Evolutionary conservation across 78 protist genomes (phyloP).

Genomic region (Paratrimastix pyriformis): DNA sequence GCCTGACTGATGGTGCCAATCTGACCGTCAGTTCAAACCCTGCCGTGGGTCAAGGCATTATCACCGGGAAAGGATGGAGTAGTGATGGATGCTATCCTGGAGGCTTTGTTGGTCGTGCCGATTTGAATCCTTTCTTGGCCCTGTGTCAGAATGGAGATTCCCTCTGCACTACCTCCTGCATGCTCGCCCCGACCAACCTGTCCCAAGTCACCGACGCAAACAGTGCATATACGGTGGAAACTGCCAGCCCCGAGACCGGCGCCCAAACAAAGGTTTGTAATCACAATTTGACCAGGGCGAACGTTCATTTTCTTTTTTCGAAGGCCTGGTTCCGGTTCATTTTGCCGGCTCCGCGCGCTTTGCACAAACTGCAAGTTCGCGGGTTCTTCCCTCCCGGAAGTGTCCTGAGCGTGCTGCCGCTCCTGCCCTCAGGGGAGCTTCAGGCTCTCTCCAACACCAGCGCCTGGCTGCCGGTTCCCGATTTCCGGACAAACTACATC

Average conservation of each 20-base stretch:
- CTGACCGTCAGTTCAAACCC: too few relatives aligned
- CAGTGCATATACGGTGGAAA: neutral
- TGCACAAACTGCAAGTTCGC: neutral
- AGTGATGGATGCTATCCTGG: too few relatives aligned
- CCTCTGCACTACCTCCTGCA: too few relatives aligned
- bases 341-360: neutral
- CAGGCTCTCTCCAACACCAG: neutral
- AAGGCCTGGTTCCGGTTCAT: neutral
- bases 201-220: neutral
- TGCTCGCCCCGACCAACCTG: too few relatives aligned
- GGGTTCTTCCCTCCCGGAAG: neutral
- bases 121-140: too few relatives aligned
- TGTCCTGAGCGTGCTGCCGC: neutral
- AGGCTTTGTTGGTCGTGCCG: too few relatives aligned
- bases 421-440: neutral
- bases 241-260: neutral
- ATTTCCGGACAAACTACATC: neutral
- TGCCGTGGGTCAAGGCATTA: too few relatives aligned
- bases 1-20: too few relatives aligned
- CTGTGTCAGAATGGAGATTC: too few relatives aligned
- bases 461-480: neutral
- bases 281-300: too few relatives aligned
- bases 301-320: too few relatives aligned
- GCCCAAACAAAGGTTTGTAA: neutral
- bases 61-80: too few relatives aligned